Percentiles rank a stretch among this genome's conserved stretches.
phyloP scores from a whole-genome alignment of 768 basidiomycete genomes.

The Pleurotus djamor region DNA sequence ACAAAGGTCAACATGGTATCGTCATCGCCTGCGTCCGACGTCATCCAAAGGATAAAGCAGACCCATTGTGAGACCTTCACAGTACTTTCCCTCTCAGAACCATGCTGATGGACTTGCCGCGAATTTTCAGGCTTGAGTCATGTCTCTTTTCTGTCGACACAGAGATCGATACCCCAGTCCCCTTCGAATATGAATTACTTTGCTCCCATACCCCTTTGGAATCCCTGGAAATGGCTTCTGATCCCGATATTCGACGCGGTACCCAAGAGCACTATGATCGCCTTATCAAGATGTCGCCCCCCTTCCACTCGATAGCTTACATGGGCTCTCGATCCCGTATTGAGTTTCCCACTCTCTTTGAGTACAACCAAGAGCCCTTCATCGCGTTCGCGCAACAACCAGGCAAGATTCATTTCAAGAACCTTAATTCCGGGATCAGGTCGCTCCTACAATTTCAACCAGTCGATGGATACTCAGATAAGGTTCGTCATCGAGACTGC shows the following conservation, averaged over 20 bases:
- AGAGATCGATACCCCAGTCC: constrained; percentile 4
- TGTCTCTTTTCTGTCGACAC: constrained; percentile 31
- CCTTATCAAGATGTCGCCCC: constrained; percentile 29
- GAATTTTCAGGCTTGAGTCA: constrained; percentile 24
- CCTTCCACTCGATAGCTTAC: constrained; percentile 37
- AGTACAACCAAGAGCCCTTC: constrained; percentile 38
- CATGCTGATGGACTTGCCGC: not conserved
- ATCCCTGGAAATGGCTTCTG: too few relatives aligned
- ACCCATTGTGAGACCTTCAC: not conserved
- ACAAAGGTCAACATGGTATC: constrained; percentile 43
- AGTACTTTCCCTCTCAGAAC: not conserved
- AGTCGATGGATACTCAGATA: constrained; percentile 17
- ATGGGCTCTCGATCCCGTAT: constrained; percentile 35
- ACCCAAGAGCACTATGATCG: constrained; percentile 33
- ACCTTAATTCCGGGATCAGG: constrained; percentile 29
- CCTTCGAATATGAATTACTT: too few relatives aligned
- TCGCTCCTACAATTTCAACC: constrained; percentile 38
- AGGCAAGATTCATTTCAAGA: constrained; percentile 38
- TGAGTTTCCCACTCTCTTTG: constrained; percentile 35
- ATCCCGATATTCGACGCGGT: constrained; percentile 28
- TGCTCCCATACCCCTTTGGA: too few relatives aligned
- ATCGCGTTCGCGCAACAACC: constrained; percentile 39
- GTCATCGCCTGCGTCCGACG: constrained; percentile 53
- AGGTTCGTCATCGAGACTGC: constrained; percentile 14
- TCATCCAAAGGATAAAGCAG: constrained; percentile 17